Percentiles rank a stretch among this genome's conserved stretches.
These are phyloP conservation scores for Testicularia cyperi DNA, from an alignment of 1,284 basidiomycete genomes.

Conservation along the genomic window DNA sequence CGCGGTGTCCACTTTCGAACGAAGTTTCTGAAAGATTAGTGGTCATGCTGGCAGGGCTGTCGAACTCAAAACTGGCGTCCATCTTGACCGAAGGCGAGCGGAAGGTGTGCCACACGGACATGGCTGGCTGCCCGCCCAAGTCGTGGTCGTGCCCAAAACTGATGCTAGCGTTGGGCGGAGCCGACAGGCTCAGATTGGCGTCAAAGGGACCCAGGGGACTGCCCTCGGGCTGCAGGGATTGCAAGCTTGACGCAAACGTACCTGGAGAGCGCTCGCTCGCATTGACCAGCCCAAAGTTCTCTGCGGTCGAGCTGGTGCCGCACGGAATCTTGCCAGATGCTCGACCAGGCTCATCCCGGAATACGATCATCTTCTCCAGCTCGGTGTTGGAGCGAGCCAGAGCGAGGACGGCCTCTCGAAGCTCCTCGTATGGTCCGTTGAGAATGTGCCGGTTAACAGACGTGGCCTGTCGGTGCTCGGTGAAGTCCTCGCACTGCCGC, in stretches of 20 bases:
- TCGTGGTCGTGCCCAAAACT: neutral
- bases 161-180: neutral
- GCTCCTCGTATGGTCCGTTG: constrained; percentile 46
- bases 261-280: neutral
- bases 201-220: neutral
- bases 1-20: constrained; percentile 16
- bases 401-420: constrained; percentile 32
- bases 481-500: constrained; percentile 54
- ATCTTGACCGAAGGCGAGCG: constrained; percentile 8
- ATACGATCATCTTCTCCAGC: constrained; percentile 19
- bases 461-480: constrained; percentile 49
- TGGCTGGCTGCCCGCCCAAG: neutral
- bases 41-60: constrained; percentile 26
- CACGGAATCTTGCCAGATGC: constrained; percentile 17
- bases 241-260: neutral
- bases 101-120: constrained; percentile 13
- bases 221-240: neutral
- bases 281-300: constrained; percentile 27
- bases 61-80: constrained; percentile 21
- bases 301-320: constrained; percentile 13
- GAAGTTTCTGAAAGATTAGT: constrained; percentile 32
- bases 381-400: constrained; percentile 22
- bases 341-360: constrained; percentile 12
- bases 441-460: constrained; percentile 33
- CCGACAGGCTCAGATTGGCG: neutral